These are phyloP conservation scores for Solanum peruvianum DNA, from an alignment of 257 asterid genomes.

Conservation along the genomic window DNA sequence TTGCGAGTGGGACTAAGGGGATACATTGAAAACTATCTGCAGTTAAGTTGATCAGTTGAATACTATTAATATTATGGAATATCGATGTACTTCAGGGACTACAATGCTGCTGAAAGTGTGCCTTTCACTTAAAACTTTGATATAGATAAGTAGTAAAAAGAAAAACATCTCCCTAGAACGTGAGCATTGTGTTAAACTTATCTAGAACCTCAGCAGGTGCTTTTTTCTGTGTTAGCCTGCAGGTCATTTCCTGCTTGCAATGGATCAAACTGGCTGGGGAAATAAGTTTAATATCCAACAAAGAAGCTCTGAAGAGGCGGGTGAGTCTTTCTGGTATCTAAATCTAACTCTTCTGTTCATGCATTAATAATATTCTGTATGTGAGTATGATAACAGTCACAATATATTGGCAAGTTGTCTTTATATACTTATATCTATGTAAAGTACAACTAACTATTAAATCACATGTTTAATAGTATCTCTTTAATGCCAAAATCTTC, in stretches of 20 bases:
- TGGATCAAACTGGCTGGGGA: not conserved
- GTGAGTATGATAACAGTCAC: not conserved
- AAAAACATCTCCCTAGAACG: not conserved
- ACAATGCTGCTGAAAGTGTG: not conserved
- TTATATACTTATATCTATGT: not conserved
- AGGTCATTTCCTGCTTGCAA: not conserved
- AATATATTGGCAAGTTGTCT: not conserved
- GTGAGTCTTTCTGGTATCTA: not conserved
- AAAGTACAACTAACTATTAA: not conserved
- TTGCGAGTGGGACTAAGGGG: not conserved
- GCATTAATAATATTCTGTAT: not conserved
- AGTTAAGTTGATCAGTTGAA: not conserved
- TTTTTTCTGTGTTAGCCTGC: not conserved
- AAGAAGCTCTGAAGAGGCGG: not conserved
- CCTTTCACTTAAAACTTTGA: not conserved
- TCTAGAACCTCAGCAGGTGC: not conserved
- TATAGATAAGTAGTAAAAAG: not conserved
- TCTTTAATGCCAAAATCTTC: not conserved
- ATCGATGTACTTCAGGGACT: not conserved
- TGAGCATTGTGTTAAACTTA: not conserved
- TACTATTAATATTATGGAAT: not conserved
- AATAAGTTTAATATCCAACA: not conserved
- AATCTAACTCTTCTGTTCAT: not conserved
- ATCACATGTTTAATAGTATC: not conserved
- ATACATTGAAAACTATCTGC: not conserved